phyloP scores from a whole-genome alignment of 2,329 filamentous ascomycete species.

The Escovopsis sp. region DNA sequence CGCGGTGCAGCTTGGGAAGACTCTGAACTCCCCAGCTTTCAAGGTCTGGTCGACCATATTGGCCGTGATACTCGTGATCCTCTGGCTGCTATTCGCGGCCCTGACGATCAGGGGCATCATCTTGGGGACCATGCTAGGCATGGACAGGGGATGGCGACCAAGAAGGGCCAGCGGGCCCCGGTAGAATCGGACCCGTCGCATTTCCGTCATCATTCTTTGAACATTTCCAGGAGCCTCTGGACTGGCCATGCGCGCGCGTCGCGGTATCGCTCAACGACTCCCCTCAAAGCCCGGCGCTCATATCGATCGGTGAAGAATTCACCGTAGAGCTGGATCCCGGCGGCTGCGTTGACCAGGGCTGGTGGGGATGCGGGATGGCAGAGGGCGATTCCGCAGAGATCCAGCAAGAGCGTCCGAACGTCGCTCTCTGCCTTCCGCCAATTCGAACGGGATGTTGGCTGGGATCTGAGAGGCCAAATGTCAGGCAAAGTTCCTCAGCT shows the following conservation, averaged over 20 bases:
- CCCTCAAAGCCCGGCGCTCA: slow-evolving; percentile 22
- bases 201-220: slow-evolving; percentile 7
- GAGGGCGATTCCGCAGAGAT: slow-evolving; percentile 26
- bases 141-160: background rate
- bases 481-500: too few species aligned
- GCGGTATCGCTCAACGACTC: slow-evolving; percentile 29
- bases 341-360: slow-evolving; percentile 23
- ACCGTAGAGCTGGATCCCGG: slow-evolving; percentile 27
- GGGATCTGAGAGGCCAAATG: slow-evolving; percentile 7
- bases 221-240: slow-evolving; percentile 22
- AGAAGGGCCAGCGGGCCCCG: background rate
- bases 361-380: slow-evolving; percentile 24
- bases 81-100: slow-evolving; percentile 11
- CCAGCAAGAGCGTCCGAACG: slow-evolving; percentile 22
- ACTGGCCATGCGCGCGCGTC: slow-evolving; percentile 27
- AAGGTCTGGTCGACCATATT: slow-evolving; percentile 22
- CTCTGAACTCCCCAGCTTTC: slow-evolving; percentile 24
- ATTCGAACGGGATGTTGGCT: slow-evolving; percentile 14
- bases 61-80: slow-evolving; percentile 18
- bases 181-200: slow-evolving; percentile 2
- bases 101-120: background rate
- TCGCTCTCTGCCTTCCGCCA: slow-evolving; percentile 25
- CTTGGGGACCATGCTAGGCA: background rate
- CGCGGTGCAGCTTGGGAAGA: slow-evolving; percentile 20
- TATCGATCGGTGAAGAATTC: slow-evolving; percentile 27